Evolutionary conservation across 2,329 filamentous ascomycete species (phyloP), one percentile per base, ranked within the genome.

Genomic region (Fusarium proliferatum): DNA sequence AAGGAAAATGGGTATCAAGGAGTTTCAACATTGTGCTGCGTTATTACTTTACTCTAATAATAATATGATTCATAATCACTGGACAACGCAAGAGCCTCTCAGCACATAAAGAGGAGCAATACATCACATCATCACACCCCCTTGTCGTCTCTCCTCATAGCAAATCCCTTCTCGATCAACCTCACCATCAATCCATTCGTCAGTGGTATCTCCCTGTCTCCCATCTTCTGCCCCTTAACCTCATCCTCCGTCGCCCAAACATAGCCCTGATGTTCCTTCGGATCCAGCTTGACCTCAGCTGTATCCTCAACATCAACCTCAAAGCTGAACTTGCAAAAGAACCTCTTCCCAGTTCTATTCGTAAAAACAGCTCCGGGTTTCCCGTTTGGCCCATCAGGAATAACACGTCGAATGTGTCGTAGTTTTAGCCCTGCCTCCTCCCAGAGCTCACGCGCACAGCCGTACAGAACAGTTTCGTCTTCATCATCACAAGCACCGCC

Each of bases 401-500:
- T 73, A 19, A 79, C 69, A 36, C 77, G 69, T 43, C 67, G 58
- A 49, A 85, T 71, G 38, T 75, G 75, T 16, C 53, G 71, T 8
- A 80, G 81, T 36, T 72, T 59, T 8, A 88, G 77, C 0, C 86
- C 85, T 13, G 84, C 75, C 76, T 88, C 86, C 77, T 88, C 87
- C 77, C 77, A 81, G 5, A 88, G 79, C 78, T 88, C 87, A 21
- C 87, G 81, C 21, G 82, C 84, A n/a, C 82, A 83, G 21, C 81
- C 83, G 52, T 82, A 73, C 8, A 88, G 79, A 9, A 88, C 80
- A 17, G 76, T 84, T 10, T 68, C 49, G 68, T 88, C 86, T 1
- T 79, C 77, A 1, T 76, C 57, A 56, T 88, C 87, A 45, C 83
- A 83, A 2, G 80, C 83, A n/a, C 87, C 87, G 28, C 87, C 87